Evolutionary conservation across 768 basidiomycete species (phyloP).

Genomic region (Rickenella mellea): DNA sequence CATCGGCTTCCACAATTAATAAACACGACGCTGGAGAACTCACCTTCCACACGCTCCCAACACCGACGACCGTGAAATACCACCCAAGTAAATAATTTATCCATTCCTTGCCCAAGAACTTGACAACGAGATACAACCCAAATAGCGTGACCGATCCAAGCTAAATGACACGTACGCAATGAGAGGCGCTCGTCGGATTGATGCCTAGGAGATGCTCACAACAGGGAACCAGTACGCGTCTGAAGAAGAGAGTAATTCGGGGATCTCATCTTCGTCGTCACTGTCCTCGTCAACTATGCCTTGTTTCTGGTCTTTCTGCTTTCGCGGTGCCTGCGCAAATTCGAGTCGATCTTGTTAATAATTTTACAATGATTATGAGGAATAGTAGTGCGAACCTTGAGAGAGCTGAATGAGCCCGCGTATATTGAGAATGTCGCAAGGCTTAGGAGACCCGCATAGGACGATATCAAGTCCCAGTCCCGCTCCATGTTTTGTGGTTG

Average conservation of each 20-base stretch:
- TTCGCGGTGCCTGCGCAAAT: constrained; percentile 2
- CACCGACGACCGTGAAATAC: constrained; percentile 62
- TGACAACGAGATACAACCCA: constrained; percentile 60
- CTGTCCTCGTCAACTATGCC: constrained; percentile 31
- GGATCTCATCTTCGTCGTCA: constrained; percentile 47
- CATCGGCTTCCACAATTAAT: background rate
- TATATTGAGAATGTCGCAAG: constrained; percentile 64
- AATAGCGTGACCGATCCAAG: constrained; percentile 63
- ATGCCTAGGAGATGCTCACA: constrained; percentile 30
- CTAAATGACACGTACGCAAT: constrained; percentile 22
- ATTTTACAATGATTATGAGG: constrained; percentile 2
- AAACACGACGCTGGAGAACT: constrained; percentile 8
- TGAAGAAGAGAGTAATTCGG: constrained; percentile 49
- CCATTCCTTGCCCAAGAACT: constrained; percentile 71
- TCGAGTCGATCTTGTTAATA: background rate
- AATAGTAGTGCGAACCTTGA: constrained; percentile 41
- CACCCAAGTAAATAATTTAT: constrained; percentile 72
- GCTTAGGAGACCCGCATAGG: constrained; percentile 58
- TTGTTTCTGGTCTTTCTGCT: constrained; percentile 5
- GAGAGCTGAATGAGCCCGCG: constrained; percentile 56
- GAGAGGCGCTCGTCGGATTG: background rate
- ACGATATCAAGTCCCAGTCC: constrained; percentile 54
- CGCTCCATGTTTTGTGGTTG: constrained; percentile 3
- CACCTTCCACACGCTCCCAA: constrained; percentile 65
- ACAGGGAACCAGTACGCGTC: constrained; percentile 75